Percentiles rank a stretch among this genome's conserved stretches.
These are phyloP conservation scores for Diutina rugosa DNA, from an alignment of 1,139 yeast species.

Conservation along the genomic window DNA sequence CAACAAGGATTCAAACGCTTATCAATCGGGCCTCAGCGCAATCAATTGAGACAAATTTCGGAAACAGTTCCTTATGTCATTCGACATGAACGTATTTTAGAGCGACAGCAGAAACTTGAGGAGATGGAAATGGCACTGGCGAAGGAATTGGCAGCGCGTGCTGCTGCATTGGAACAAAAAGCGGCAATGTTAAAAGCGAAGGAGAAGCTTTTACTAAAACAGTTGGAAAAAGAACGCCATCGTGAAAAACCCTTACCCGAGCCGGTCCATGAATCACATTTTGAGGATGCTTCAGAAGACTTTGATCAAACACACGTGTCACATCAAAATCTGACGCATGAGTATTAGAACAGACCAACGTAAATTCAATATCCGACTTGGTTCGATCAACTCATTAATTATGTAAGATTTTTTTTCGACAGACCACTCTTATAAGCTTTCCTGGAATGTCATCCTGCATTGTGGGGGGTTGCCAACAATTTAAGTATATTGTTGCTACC, in stretches of 20 bases:
- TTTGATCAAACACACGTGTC: neutral
- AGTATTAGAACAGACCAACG: neutral
- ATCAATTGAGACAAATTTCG: constrained; percentile 60
- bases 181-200: constrained; percentile 62
- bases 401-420: too few species aligned
- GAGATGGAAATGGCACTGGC: constrained; percentile 72
- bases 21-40: constrained; percentile 49
- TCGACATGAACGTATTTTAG: constrained; percentile 61
- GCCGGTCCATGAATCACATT: neutral
- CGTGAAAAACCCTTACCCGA: constrained; percentile 1
- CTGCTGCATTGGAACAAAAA: constrained; percentile 63
- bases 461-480: too few species aligned
- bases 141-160: constrained; percentile 54
- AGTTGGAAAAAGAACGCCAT: constrained; percentile 13
- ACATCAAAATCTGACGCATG: neutral
- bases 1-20: constrained; percentile 32
- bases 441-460: too few species aligned
- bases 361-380: too few species aligned
- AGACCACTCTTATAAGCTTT: too few species aligned
- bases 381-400: too few species aligned
- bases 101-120: constrained; percentile 66
- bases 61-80: constrained; percentile 74
- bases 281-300: neutral
- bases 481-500: too few species aligned
- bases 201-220: constrained; percentile 40